phyloP scores from a whole-genome alignment of 352 stramenopile species.

The Phytophthora vignae region DNA sequence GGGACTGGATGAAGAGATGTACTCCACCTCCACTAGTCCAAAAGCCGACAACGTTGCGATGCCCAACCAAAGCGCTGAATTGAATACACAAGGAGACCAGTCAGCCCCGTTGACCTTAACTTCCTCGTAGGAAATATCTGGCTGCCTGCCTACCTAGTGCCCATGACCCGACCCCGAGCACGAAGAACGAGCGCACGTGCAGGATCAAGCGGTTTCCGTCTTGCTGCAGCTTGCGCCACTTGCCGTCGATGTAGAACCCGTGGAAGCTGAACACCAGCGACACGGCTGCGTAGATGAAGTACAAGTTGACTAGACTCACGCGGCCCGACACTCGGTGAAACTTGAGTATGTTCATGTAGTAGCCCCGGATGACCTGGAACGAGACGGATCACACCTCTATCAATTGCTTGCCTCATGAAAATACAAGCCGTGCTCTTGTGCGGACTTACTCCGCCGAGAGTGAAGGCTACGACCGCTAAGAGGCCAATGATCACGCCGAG shows the following conservation, averaged over 20 bases:
- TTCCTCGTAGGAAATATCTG: neutral
- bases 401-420: neutral
- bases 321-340: slow-evolving; percentile 44
- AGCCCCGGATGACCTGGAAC: slow-evolving; percentile 55
- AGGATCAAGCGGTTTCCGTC: slow-evolving; percentile 76
- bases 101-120: neutral
- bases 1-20: slow-evolving; percentile 55
- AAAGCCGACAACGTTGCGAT: slow-evolving; percentile 65
- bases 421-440: neutral
- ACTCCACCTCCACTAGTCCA: slow-evolving; percentile 63
- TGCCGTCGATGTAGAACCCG: slow-evolving; percentile 75
- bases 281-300: slow-evolving; percentile 67
- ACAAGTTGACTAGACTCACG: slow-evolving; percentile 63
- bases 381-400: neutral
- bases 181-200: slow-evolving; percentile 72
- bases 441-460: slow-evolving; percentile 58
- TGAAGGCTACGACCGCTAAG: slow-evolving; percentile 51
- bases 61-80: slow-evolving; percentile 69
- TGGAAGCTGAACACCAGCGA: slow-evolving; percentile 64
- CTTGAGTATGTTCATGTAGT: slow-evolving; percentile 57
- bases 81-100: neutral
- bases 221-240: slow-evolving; percentile 60
- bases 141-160: slow-evolving; percentile 39
- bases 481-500: slow-evolving; percentile 63
- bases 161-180: slow-evolving; percentile 60